Evolutionary conservation across 352 stramenopile genomes (phyloP).

Genomic region (Phytopythium ostracodes): DNA sequence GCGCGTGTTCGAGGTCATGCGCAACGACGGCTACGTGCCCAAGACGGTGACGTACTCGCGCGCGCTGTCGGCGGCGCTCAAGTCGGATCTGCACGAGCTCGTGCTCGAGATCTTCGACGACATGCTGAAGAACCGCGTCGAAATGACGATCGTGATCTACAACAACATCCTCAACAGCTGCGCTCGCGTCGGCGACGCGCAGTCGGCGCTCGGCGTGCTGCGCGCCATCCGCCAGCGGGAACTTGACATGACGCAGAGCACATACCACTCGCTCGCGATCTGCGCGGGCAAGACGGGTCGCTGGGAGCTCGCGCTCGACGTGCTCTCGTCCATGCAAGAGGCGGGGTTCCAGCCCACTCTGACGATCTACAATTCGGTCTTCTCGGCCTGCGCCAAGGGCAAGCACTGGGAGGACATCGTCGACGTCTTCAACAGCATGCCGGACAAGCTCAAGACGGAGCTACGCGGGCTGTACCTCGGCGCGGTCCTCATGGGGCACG

Average conservation of each 20-base stretch:
- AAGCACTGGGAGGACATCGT: conserved; percentile 71
- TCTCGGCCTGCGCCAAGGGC: conserved; percentile 71
- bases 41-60: conserved; percentile 81
- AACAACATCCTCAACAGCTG: conserved; percentile 87
- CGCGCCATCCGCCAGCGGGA: conserved; percentile 53
- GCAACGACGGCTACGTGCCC: conserved; percentile 79
- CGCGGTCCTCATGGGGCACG: conserved; percentile 71
- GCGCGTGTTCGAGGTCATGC: conserved; percentile 85
- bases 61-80: conserved; percentile 76
- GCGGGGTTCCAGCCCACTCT: conserved; percentile 52
- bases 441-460: conserved; percentile 22
- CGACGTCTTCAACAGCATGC: conserved; percentile 59
- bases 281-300: conserved; percentile 71
- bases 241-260: conserved; percentile 67
- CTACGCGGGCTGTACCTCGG: conserved; percentile 55
- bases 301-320: conserved; percentile 66
- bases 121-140: conserved; percentile 70
- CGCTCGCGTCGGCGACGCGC: conserved; percentile 59
- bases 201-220: conserved; percentile 65
- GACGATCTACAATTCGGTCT: conserved; percentile 80
- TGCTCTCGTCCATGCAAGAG: conserved; percentile 43
- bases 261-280: conserved; percentile 79
- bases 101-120: conserved; percentile 89
- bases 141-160: conserved; percentile 76
- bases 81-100: conserved; percentile 71